Base-by-base conservation (phyloP, 2,329 filamentous ascomycete genomes). In the Cryphonectria japonica region DNA sequence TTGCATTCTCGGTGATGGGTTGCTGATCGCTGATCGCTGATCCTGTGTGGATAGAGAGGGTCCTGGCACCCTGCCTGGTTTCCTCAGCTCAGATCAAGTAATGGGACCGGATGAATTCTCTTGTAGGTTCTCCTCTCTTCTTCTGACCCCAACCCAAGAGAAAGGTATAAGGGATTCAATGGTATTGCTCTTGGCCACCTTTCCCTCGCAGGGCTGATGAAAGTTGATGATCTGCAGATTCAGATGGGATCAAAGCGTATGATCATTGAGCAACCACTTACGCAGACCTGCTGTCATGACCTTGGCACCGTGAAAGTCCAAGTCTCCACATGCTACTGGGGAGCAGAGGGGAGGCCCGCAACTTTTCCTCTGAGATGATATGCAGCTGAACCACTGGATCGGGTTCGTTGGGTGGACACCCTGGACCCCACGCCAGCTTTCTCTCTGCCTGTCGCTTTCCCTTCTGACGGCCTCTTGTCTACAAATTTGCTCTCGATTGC, bases 361-460 rank as follows among this genome's bases (percentile, higher is more conserved):
- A 19, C 54, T 34, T 32, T 57, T 59, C 5, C 52, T 13, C 14
- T 34, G 34, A 59, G 29, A 59, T 59, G 54, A 59, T 59, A 32
- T 59, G 54, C 54, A 59, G 54, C 54, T 59, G 54, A 59, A 59
- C 26, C 54, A 59, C 52, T 57, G 5, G 54, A 59, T 59, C 54
- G 54, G 54, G 54, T 32, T 59, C 54, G 54, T 29, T 32, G 26
- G 54, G 54, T 59, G 54, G 54, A 34, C 26, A 34, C 54, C 14
- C 16, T n/a, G 22, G 22, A 50, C 26, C 54, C 54, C 54, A 32
- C 29, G 54, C 22, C n/a, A 57, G n/a, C 52, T 57, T 52, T 57
- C 54, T 32, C 54, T 59, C 43, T 43, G 11, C 41, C 6, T 19
- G 43, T 46, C 14, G 14, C 16, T 46, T 22, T 46, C 19, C 43